Base-by-base conservation (phyloP, 2,329 filamentous ascomycete genomes). In the Pseudogymnoascus sp. region DNA sequence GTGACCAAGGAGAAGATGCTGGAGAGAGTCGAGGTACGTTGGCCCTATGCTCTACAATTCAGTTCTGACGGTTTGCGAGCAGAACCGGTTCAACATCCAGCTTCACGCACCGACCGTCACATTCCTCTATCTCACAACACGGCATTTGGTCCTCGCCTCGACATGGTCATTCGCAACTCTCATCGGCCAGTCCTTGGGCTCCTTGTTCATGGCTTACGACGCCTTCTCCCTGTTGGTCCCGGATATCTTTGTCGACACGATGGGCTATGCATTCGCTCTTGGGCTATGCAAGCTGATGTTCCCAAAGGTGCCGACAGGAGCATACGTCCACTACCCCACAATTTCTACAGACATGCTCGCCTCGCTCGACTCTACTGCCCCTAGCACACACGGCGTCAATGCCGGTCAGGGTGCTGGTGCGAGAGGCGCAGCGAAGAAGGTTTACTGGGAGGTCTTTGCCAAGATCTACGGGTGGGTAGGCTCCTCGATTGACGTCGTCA, bases 331-430 rank as follows among this genome's bases (percentile, higher is more conserved):
- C 77, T 99, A 97, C 73, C 95, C 95, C 0, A 97, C 93, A 63
- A 99, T 99, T 62, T 97, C 93, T 2, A 99, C 92, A 60, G 95
- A 99, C 72, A 99, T 99, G 95, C 84, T 99, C 3, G 83, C 86
- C 21, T 93, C 90, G 17, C 84, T 97, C 4, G 85, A 92, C 68
- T 56, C 50, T 13, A 85, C 89, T 7, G 75, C 74, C 7, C 80
- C 79, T 6, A 83, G 80, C 1, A 66, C 76, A 35, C 59, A 60
- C 4, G 89, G 93, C 2, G 80, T 96, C 63, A 95, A 97, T 73
- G 90, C 93, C 4, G 93, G 93, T 33, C 83, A 89, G 62, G 93
- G 92, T 2, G 81, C 80, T 31, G 93, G 93, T 0, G 71, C 82
- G 29, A 87, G 84, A 65, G 93, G 93, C 10, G 73, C 76, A 5